Evolutionary conservation across 1,139 yeast genomes (phyloP).

Genomic region (Saccharomyces pastorianus): DNA sequence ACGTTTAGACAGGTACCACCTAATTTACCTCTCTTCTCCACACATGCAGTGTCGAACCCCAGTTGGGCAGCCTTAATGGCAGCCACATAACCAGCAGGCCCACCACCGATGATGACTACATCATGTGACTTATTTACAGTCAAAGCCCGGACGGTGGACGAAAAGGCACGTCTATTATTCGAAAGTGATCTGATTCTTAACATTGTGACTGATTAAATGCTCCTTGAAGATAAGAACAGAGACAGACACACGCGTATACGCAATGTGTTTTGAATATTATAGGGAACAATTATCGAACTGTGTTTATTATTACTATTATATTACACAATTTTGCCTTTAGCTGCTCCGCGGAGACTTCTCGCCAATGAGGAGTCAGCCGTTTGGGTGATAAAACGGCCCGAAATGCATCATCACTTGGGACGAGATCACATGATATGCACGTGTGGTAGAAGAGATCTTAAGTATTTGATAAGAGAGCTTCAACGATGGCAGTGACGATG

Average conservation of each 20-base stretch:
- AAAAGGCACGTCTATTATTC: constrained; percentile 9
- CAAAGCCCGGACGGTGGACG: constrained; percentile 1
- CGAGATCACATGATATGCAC: not conserved
- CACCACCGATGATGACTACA: constrained; percentile 94
- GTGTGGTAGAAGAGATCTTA: not conserved
- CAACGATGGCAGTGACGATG: too few relatives aligned
- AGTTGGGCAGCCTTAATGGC: constrained; percentile 98
- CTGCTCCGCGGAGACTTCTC: not conserved
- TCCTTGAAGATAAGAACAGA: not conserved
- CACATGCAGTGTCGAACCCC: constrained; percentile 89
- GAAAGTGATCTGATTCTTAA: not conserved
- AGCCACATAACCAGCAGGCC: constrained; percentile 98
- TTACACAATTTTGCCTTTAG: not conserved
- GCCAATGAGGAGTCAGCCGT: not conserved
- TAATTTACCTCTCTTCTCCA: constrained; percentile 89
- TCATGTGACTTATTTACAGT: constrained; percentile 55
- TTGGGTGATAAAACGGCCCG: not conserved
- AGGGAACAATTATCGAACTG: not conserved
- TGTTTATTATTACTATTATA: not conserved
- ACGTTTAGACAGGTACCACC: constrained; percentile 99
- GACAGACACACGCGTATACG: not conserved
- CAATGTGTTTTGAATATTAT: not conserved
- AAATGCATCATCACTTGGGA: not conserved
- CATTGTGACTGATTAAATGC: not conserved
- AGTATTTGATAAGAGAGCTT: not conserved